Evolutionary conservation across 805 yeast genomes (phyloP), one percentile per base, ranked within the genome.

Genomic region (Sugiyamaella valdiviana): DNA sequence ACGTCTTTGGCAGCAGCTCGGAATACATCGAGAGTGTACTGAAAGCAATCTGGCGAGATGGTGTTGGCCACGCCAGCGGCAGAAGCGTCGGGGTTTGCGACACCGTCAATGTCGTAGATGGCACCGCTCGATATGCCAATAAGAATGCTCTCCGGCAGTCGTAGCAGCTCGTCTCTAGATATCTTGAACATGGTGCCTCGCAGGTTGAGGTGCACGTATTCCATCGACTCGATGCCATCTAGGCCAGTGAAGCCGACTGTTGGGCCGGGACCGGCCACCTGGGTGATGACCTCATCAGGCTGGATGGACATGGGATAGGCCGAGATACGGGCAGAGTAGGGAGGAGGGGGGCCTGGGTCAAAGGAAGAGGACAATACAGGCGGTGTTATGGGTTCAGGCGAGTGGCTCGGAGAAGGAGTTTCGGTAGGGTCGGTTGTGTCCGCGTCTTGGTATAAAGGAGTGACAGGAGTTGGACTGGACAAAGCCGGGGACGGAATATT

Each of bases 121-220:
- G 88, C 95, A 38, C 97, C 96, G 56, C 85, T 87, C 14, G 96
- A 96, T 61, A 93, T 69, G 58, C 96, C 86, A 47, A 90, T 76
- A 50, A 93, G 70, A 20, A 93, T 79, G 51, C 90, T 81, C 63
- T 93, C 99, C 0, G 99, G 99, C 26, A 93, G 71, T 45, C 88
- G 80, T 87, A 90, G 83, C 56, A 93, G 75, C 63, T 88, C 96
- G 58, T 87, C 95, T 53, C 96, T 75, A 4, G 95, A 81, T 42
- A 93, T 82, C 44, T 80, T 78, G 65, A 90, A 88, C 53, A 74
- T 69, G 15, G 67, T 68, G 16, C 95, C 96, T 44, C 96, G 77
- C 46, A 91, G 76, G 60, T 86, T 82, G 67, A 91, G 73, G 60
- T 79, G 82, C 48, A 91, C 85, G 62, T 77, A 79, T 57, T 72